Evolutionary conservation across 495 filamentous ascomycete genomes (phyloP), one percentile per base, ranked within the genome.

Genomic region (Daldinia loculata): DNA sequence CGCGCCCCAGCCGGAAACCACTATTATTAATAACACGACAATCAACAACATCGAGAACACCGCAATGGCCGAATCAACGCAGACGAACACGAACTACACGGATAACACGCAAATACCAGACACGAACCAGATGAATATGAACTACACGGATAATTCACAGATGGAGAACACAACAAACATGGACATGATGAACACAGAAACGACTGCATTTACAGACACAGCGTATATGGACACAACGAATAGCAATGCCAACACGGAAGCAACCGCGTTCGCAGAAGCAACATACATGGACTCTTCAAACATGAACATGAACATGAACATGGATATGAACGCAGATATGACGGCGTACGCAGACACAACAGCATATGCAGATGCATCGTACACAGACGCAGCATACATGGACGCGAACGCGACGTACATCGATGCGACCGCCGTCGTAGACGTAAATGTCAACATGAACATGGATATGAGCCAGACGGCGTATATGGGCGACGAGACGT

Each of bases 41-140:
- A 74, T 69, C 30, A 67, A 67, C 36, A 67, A 70, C 27, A 52
- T 67, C 0, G 52, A 70, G 39, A 74, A 70, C 26, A 64, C 56
- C 0, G 58, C 62, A 15, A 58, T 61, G 1, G 51, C 45, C 11
- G 56, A 66, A 4, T 17, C 62, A 19, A 45, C 50, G 38, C 50
- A 50, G 34, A 53, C 7, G n/a, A 61, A 69, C 22, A 39, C 39
- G 39, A 52, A 38, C 5, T 65, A 73, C 30, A 59, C 36, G 12
- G 66, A 64, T 30, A 69, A 64, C 19, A 56, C 53, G 7, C 34
- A 36, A 14, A 36, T 22, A 30, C 9, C 53, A 70, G 56, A 50
- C 29, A 39, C 59, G 45, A 52, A 0, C 17, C 30, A 34, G 30
- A 38, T 24, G 41, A 36, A 14, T 8, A 50, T 9, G 45, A 56